Percentiles rank a stretch among this genome's conserved stretches.
Evolutionary conservation across 495 filamentous ascomycete genomes (phyloP).

Genomic region (Cercophora newfieldiana): DNA sequence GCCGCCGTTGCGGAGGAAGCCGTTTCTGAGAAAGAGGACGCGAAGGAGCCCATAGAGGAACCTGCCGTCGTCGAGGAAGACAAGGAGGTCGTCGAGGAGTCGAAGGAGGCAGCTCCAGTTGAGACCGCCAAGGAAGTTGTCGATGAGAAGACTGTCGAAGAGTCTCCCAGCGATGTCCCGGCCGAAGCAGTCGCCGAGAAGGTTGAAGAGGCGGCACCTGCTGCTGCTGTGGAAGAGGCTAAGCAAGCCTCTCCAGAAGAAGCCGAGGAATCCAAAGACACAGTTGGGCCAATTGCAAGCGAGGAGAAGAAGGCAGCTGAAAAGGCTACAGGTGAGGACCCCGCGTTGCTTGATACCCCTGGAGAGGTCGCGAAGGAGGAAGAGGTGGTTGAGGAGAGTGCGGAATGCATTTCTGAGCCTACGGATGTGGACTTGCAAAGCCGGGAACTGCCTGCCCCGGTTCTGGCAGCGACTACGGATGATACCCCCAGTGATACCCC

Average conservation of each 20-base stretch:
- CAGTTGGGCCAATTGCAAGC: constrained; percentile 36
- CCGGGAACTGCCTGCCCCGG: constrained; percentile 16
- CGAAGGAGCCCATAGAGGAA: background rate
- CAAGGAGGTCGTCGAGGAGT: background rate
- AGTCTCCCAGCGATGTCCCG: background rate
- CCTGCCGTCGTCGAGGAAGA: background rate
- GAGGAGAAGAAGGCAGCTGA: constrained; percentile 36
- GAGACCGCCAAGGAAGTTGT: background rate
- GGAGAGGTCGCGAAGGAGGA: constrained; percentile 28
- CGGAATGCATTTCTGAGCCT: constrained; percentile 36
- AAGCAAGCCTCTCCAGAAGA: constrained; percentile 24
- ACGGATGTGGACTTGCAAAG: constrained; percentile 27
- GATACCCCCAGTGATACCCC: constrained; percentile 20
- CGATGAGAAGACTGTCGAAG: background rate
- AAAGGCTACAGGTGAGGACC: constrained; percentile 42
- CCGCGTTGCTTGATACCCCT: constrained; percentile 38
- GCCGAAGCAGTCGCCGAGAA: constrained; percentile 8
- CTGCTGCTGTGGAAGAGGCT: constrained; percentile 6
- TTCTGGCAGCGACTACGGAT: constrained; percentile 12
- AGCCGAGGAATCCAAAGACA: constrained; percentile 39
- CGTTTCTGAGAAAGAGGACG: constrained; percentile 3
- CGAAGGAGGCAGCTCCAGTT: background rate
- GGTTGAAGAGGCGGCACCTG: constrained; percentile 2
- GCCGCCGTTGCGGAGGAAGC: constrained; percentile 17
- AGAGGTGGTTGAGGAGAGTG: constrained; percentile 20